Conservation (phyloP, 2,329 filamentous ascomycete species). For the Chalara sp. region DNA sequence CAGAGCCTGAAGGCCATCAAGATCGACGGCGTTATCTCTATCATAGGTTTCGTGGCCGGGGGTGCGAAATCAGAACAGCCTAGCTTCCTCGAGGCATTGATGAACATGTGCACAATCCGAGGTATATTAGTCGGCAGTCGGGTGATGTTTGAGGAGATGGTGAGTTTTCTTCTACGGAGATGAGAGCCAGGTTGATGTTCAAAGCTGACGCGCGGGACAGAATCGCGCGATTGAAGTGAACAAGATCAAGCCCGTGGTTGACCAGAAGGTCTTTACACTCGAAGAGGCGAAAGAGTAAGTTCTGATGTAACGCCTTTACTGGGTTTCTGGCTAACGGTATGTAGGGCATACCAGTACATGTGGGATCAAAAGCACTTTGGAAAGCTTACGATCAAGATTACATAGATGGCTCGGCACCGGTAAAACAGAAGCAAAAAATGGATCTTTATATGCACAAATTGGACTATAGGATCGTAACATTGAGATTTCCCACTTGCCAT, state of each 20-base stretch:
- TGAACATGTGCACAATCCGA: conserved; percentile 34
- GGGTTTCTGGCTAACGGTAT: not conserved
- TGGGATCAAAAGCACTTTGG: conserved; percentile 45
- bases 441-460: too few species aligned
- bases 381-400: conserved; percentile 36
- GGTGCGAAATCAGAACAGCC: conserved; percentile 15
- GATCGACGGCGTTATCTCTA: conserved; percentile 33
- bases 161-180: conserved; percentile 2
- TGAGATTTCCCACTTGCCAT: too few species aligned
- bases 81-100: conserved; percentile 25
- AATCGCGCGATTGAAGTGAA: conserved; percentile 41
- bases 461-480: too few species aligned
- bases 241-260: conserved; percentile 39
- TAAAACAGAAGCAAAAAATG: too few species aligned
- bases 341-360: conserved; percentile 41
- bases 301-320: not conserved
- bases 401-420: conserved; percentile 6
- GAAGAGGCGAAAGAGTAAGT: conserved; percentile 36
- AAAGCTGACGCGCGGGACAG: conserved; percentile 10
- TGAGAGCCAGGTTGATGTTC: not conserved
- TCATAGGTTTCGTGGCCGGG: conserved; percentile 32
- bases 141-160: conserved; percentile 44
- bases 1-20: conserved; percentile 34
- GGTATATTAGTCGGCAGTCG: conserved; percentile 41
- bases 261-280: conserved; percentile 37